phyloP scores from a whole-genome alignment of 495 filamentous ascomycete genomes.

The Hapsidospora chrysogenum region DNA sequence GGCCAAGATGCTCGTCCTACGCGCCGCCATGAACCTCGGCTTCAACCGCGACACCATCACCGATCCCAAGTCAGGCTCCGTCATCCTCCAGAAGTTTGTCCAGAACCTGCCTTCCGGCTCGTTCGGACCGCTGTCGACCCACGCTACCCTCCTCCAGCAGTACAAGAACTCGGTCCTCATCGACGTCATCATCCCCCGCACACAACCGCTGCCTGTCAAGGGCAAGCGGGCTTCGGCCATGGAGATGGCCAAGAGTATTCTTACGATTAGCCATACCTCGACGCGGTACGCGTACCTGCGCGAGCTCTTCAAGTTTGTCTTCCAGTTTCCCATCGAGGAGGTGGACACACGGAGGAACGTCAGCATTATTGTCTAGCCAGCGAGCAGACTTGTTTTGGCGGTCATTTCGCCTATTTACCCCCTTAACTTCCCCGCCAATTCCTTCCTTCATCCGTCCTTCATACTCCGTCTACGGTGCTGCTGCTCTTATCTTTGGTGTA shows the following conservation, averaged over 20 bases:
- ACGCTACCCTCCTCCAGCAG: constrained; percentile 49
- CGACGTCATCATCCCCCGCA: constrained; percentile 46
- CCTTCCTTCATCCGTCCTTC: no score
- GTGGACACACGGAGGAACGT: constrained; percentile 37
- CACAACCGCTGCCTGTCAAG: constrained; percentile 33
- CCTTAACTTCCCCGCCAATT: no score
- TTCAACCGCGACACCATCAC: constrained; percentile 35
- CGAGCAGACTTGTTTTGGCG: neutral
- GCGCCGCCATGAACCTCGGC: constrained; percentile 67
- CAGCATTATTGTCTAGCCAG: constrained; percentile 23
- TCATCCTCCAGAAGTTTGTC: constrained; percentile 50
- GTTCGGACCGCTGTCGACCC: constrained; percentile 56
- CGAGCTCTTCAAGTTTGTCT: constrained; percentile 71
- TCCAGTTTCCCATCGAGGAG: constrained; percentile 68
- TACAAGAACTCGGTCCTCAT: constrained; percentile 62
- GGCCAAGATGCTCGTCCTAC: constrained; percentile 58
- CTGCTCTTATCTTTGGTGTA: no score
- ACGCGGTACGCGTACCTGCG: constrained; percentile 52
- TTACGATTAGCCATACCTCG: constrained; percentile 42
- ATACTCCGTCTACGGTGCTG: no score
- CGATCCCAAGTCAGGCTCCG: constrained; percentile 15
- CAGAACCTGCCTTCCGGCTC: constrained; percentile 58
- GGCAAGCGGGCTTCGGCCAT: constrained; percentile 42
- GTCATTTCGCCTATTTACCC: no score
- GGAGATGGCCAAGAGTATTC: constrained; percentile 61